Evolutionary conservation across 176 grass and related monocot genomes (phyloP).

Genomic region (Hsuehochloa calcarea): DNA sequence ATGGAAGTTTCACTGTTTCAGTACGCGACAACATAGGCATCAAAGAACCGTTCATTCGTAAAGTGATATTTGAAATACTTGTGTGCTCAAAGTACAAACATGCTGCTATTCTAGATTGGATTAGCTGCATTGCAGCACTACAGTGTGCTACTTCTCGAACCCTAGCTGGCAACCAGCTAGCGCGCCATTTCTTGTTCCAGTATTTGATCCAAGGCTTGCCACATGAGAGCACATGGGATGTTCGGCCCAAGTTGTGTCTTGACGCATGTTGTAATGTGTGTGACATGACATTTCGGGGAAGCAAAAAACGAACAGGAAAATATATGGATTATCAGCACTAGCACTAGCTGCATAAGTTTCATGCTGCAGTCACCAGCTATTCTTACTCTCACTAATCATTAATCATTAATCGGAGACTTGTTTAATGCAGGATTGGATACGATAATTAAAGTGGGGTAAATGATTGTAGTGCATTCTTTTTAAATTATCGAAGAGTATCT

Average conservation of each 20-base stretch:
- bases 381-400: too few relatives aligned
- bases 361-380: too few relatives aligned
- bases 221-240: slow-evolving; percentile 18
- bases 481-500: too few relatives aligned
- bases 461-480: too few relatives aligned
- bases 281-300: slow-evolving; percentile 11
- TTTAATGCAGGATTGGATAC: too few relatives aligned
- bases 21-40: neutral
- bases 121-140: neutral
- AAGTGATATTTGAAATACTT: neutral
- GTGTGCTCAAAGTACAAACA: neutral
- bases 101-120: neutral
- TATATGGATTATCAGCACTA: neutral
- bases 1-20: neutral
- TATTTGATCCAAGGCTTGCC: neutral
- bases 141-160: neutral
- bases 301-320: neutral
- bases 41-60: neutral
- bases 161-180: neutral
- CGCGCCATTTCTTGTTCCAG: neutral
- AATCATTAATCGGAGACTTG: too few relatives aligned
- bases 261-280: neutral
- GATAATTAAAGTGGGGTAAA: too few relatives aligned
- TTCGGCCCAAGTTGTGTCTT: neutral
- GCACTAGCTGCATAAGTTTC: too few relatives aligned